Evolutionary conservation across 2,329 filamentous ascomycete species (phyloP).

Genomic region (Talaromyces funiculosus): DNA sequence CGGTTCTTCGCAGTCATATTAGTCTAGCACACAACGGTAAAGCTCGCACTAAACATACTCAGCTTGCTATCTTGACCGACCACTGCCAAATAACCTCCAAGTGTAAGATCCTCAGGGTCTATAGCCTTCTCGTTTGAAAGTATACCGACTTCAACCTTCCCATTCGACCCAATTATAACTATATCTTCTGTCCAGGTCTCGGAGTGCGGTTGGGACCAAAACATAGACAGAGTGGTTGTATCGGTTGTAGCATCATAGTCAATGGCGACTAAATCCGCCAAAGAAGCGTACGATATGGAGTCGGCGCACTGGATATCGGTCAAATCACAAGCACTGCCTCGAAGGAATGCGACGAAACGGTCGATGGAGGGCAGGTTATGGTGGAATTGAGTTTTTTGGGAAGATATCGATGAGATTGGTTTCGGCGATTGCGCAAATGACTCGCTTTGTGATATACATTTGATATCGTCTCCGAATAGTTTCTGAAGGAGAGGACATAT

Average conservation of each 20-base stretch:
- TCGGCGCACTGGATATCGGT: conserved; percentile 47
- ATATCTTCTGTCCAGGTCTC: conserved; percentile 45
- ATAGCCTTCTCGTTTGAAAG: conserved; percentile 56
- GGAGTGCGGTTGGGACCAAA: conserved; percentile 48
- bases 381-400: conserved; percentile 60
- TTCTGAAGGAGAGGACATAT: conserved; percentile 57
- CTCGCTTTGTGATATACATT: conserved; percentile 51
- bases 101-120: conserved; percentile 67
- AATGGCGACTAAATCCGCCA: conserved; percentile 65
- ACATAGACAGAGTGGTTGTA: conserved; percentile 58
- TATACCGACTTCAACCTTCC: conserved; percentile 74
- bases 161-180: conserved; percentile 22
- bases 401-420: conserved; percentile 56
- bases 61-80: conserved; percentile 68
- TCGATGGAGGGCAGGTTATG: conserved; percentile 55
- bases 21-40: not conserved
- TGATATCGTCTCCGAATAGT: conserved; percentile 50
- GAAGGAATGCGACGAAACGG: conserved; percentile 50
- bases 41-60: conserved; percentile 37
- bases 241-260: conserved; percentile 68
- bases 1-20: conserved; percentile 46
- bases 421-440: conserved; percentile 60
- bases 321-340: conserved; percentile 48
- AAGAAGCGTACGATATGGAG: conserved; percentile 42
- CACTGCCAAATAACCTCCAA: conserved; percentile 73